Conservation (phyloP, 2,329 filamentous ascomycete genomes). For the Colletotrichum navitas region DNA sequence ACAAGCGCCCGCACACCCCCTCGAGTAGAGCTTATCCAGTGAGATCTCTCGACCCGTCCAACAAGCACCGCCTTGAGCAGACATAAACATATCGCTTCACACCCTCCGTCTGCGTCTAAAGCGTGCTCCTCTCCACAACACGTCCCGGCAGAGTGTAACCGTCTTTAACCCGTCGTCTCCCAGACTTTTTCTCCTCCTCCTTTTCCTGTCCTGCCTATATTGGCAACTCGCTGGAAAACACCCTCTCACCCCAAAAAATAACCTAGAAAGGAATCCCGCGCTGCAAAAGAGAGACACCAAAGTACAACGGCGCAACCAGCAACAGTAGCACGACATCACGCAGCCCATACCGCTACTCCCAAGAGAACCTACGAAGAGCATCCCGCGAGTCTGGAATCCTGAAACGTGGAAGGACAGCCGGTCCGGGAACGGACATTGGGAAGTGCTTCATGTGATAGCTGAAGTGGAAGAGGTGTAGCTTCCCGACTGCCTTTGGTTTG, state of each 20-base stretch:
- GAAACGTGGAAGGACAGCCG: slow-evolving; percentile 43
- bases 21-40: slow-evolving; percentile 35
- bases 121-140: slow-evolving; percentile 41
- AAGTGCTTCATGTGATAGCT: slow-evolving; percentile 54
- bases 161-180: slow-evolving; percentile 40
- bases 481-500: slow-evolving; percentile 44
- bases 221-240: slow-evolving; percentile 15
- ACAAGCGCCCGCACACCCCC: slow-evolving; percentile 53
- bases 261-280: slow-evolving; percentile 12
- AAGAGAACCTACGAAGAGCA: slow-evolving; percentile 22
- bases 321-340: slow-evolving; percentile 29
- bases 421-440: slow-evolving; percentile 51
- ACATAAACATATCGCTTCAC: slow-evolving; percentile 43
- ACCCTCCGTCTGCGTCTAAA: slow-evolving; percentile 47
- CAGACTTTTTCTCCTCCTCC: slow-evolving; percentile 26
- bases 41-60: slow-evolving; percentile 38
- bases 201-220: slow-evolving; percentile 30
- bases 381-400: slow-evolving; percentile 38
- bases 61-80: slow-evolving; percentile 36
- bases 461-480: slow-evolving; percentile 52
- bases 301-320: slow-evolving; percentile 33
- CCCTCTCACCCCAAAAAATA: not conserved
- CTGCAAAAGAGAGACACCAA: slow-evolving; percentile 27
- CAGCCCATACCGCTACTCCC: slow-evolving; percentile 26
- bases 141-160: slow-evolving; percentile 39